These are phyloP conservation scores for Cladosporium sp. DNA, from an alignment of 2,329 filamentous ascomycete species.

Conservation along the genomic window DNA sequence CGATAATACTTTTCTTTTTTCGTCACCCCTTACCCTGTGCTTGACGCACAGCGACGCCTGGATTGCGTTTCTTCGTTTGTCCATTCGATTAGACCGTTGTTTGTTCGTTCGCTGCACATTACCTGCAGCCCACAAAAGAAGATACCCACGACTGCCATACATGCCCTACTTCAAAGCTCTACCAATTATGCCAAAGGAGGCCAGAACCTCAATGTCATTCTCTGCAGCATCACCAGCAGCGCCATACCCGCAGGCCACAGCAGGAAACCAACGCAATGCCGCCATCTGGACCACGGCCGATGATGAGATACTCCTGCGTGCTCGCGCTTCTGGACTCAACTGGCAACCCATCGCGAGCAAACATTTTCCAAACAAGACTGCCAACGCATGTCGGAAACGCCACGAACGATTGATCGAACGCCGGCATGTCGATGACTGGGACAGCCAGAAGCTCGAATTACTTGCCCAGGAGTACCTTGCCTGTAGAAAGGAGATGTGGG, in stretches of 20 bases:
- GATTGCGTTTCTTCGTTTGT: neutral
- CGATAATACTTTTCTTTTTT: conserved; percentile 1
- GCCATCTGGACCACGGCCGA: conserved; percentile 66
- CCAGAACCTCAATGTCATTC: conserved; percentile 25
- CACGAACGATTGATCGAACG: conserved; percentile 81
- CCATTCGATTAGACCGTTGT: neutral
- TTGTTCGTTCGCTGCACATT: neutral
- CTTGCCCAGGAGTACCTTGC: conserved; percentile 76
- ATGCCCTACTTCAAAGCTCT: conserved; percentile 25
- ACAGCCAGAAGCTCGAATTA: conserved; percentile 67
- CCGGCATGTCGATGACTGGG: conserved; percentile 70
- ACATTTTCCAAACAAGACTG: conserved; percentile 71
- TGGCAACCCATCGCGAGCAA: conserved; percentile 76
- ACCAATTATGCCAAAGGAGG: conserved; percentile 44
- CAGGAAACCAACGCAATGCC: conserved; percentile 35
- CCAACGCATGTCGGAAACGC: conserved; percentile 84
- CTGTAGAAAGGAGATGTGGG: conserved; percentile 79
- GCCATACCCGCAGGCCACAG: conserved; percentile 30
- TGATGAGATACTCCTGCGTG: conserved; percentile 67
- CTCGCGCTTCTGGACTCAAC: conserved; percentile 71
- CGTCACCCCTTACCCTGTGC: conserved; percentile 16
- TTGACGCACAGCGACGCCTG: conserved; percentile 21
- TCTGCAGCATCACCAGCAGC: conserved; percentile 29
- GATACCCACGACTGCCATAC: conserved; percentile 17
- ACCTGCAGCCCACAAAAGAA: conserved; percentile 2